Base-by-base conservation (phyloP, 73 alveolate genomes). In the Paramecium sonneborni region DNA sequence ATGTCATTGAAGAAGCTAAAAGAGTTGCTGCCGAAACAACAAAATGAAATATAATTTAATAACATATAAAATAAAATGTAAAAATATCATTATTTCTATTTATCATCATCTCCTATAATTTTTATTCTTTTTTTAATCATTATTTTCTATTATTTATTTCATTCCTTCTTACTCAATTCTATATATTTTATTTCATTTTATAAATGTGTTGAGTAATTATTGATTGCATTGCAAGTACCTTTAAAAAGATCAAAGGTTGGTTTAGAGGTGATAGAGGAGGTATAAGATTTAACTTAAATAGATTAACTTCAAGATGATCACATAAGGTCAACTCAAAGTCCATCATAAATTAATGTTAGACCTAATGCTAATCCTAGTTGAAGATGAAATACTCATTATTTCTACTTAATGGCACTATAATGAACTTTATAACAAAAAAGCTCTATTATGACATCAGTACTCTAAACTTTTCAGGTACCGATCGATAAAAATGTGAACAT, bases 1-100 rank as follows among this genome's bases (percentile, higher is more conserved):
- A 96, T 56, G 98, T 96, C 62, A 34, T 93, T 43, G 98, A 95
- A 85, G 93, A 93, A 67, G 99, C 96, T 28, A 93, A 93, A 55
- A 93, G 95, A 92, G 92, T 95, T 93, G 97, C 98, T 9, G 98
- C 95, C 32, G 95, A 92, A 86, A 30, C 85, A 39, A 23, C 94
- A 28, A 86, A 93, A 82, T 92, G 95, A 92, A 1, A 62, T 30
- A 62, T 62, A 62, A 62, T 62, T 26, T 62, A 62, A 62, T 62
- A 62, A 62, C 18, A 44, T 44, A 44, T n/a, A 57, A 1, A 23
- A 48, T 48, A 18, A 15, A 48, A 48, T 48, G 11, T 15, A 2
- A 48, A 48, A 35, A 35, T 35, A 4, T 35, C 6, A 35, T 35
- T 35, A 35, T 4, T 4, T 35, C 43, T 6, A 2, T 35, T 35